These are phyloP conservation scores for Aspergillus awamori DNA, from an alignment of 2,329 filamentous ascomycete species.

Conservation along the genomic window DNA sequence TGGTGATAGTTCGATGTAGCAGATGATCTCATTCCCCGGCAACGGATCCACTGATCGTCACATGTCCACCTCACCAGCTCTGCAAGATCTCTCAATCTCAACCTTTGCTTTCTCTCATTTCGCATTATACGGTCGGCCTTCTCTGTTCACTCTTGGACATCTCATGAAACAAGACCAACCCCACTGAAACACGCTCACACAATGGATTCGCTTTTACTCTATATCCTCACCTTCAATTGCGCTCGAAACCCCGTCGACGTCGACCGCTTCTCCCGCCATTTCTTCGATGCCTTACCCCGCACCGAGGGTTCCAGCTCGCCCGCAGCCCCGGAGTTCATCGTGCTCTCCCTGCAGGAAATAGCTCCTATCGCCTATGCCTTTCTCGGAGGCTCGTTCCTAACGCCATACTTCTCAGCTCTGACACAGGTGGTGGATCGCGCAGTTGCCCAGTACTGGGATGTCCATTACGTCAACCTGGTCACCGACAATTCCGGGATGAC, in stretches of 20 bases:
- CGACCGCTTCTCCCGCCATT: constrained; percentile 69
- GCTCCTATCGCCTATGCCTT: constrained; percentile 83
- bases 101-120: not conserved
- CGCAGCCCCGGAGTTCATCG: constrained; percentile 67
- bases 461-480: constrained; percentile 69
- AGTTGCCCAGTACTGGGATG: constrained; percentile 51
- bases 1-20: not conserved
- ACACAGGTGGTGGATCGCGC: constrained; percentile 72
- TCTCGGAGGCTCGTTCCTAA: constrained; percentile 77
- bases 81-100: not conserved
- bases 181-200: not conserved
- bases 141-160: not conserved
- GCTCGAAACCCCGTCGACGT: constrained; percentile 71
- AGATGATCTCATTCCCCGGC: constrained; percentile 7
- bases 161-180: not conserved
- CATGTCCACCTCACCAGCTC: not conserved
- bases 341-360: constrained; percentile 80
- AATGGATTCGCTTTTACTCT: constrained; percentile 64
- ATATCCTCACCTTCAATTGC: constrained; percentile 89
- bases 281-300: constrained; percentile 62
- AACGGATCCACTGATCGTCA: constrained; percentile 4
- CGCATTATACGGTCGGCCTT: not conserved
- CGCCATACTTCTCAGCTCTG: constrained; percentile 74
- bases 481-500: constrained; percentile 85
- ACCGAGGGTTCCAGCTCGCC: constrained; percentile 51